A percentile compares a stretch with the other conserved stretches of the same genome.
phyloP scores from a whole-genome alignment of 2,329 filamentous ascomycete species.

The Neonectria faginata region DNA sequence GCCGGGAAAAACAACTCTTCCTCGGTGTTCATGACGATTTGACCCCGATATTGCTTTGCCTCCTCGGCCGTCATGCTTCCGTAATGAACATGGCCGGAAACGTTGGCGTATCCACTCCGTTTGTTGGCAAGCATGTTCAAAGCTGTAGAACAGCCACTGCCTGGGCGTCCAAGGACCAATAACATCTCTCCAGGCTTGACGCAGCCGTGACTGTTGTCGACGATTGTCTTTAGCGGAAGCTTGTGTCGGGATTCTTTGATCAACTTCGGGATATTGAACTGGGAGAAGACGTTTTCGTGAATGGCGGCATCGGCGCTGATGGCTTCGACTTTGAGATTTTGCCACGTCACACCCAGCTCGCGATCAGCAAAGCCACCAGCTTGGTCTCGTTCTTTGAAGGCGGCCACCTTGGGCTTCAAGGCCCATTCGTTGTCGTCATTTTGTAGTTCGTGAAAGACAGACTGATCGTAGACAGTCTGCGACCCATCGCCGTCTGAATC shows the following conservation, averaged over 20 bases:
- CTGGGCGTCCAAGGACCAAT: conserved; percentile 75
- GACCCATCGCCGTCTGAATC: conserved; percentile 44
- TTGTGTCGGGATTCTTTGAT: conserved; percentile 65
- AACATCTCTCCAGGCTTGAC: conserved; percentile 81
- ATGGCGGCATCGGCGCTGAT: conserved; percentile 71
- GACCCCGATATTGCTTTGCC: conserved; percentile 63
- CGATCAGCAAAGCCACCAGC: conserved; percentile 60
- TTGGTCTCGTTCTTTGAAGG: conserved; percentile 56
- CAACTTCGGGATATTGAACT: conserved; percentile 67
- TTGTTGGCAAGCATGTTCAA: conserved; percentile 77
- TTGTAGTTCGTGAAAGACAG: conserved; percentile 19
- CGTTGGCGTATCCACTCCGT: conserved; percentile 67
- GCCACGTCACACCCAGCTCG: conserved; percentile 73
- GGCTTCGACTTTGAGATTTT: conserved; percentile 72
- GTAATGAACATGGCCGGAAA: conserved; percentile 70
- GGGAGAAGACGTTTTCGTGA: conserved; percentile 73
- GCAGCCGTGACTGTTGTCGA: conserved; percentile 74
- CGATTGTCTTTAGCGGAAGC: conserved; percentile 71
- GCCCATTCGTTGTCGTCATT: conserved; percentile 54
- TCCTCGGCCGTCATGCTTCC: conserved; percentile 63
- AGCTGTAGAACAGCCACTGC: conserved; percentile 77
- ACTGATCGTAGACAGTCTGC: conserved; percentile 40
- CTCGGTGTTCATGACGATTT: conserved; percentile 78
- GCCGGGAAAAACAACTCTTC: conserved; percentile 75
- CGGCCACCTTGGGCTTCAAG: conserved; percentile 61